These are phyloP conservation scores for Cladochytrium replicatum DNA, from an alignment of 192 early-diverging fungal species.

Conservation along the genomic window DNA sequence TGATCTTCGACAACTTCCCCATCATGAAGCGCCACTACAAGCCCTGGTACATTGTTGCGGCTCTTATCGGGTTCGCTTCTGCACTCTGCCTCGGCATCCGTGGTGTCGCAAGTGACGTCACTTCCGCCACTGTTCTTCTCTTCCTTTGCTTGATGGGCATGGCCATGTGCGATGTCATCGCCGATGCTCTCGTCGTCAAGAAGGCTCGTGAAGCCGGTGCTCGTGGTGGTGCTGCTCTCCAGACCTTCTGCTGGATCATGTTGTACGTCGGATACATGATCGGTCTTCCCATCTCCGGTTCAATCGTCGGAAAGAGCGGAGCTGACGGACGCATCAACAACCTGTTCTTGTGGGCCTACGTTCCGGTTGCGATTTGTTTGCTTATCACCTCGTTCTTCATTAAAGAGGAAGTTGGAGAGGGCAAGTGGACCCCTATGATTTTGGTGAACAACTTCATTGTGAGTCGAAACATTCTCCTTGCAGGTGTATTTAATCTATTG, in stretches of 20 bases:
- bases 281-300: conserved; percentile 14
- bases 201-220: conserved; percentile 9
- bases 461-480: too few species aligned
- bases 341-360: too few species aligned
- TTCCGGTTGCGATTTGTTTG: too few species aligned
- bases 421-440: too few species aligned
- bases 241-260: conserved; percentile 16
- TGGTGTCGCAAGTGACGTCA: conserved; percentile 11
- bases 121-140: conserved; percentile 14
- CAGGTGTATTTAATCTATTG: too few species aligned
- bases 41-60: too few species aligned
- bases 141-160: conserved; percentile 19
- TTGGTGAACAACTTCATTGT: too few species aligned
- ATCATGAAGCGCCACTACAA: conserved; percentile 12
- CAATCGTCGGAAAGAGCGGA: conserved; percentile 12
- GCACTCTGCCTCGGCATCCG: conserved; percentile 10
- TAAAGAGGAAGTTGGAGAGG: too few species aligned
- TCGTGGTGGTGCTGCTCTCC: conserved; percentile 15
- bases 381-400: too few species aligned
- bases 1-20: conserved; percentile 18
- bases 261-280: conserved; percentile 10
- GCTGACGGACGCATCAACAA: too few species aligned
- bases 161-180: conserved; percentile 23
- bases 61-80: too few species aligned
- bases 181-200: conserved; percentile 15